Evolutionary conservation across 495 filamentous ascomycete genomes (phyloP), one percentile per base, ranked within the genome.

Genomic region (Penicillium samsonianum): DNA sequence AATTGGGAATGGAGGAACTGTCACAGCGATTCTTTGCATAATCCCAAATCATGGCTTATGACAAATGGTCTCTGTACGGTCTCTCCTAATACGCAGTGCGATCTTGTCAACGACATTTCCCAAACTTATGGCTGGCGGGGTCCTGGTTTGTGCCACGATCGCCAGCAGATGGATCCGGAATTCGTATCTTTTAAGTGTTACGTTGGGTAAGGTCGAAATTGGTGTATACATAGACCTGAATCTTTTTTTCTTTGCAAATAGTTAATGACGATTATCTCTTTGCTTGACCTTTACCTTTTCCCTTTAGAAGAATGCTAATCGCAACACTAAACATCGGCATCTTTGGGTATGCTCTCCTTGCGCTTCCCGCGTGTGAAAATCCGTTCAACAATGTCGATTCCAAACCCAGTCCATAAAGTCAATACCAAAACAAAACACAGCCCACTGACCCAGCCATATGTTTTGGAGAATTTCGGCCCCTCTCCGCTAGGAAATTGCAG

Each of bases 331-430:
- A n/a, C n/a, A n/a, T n/a, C n/a, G n/a, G n/a, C n/a, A n/a, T 25
- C 23, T 4, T 25, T 25, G 4, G 23, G 23, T 25, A 25, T 2
- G 23, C 23, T 25, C 23, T 25, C 23, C 23, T 25, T 25, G 23
- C 23, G 23, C 23, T 25, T 25, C 23, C 23, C 23, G 4, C 23
- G 23, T 25, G 23, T 25, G 2, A 25, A 2, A 25, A 55, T 55
- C 30, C 23, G 46, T 30, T 56, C 33, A 10, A 49, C 33, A 55
- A 52, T 31, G 10, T 35, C 53, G 23, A 56, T 56, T 17, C 53
- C 53, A 49, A 56, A 56, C 4, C 53, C 53, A 26, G 53, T 56
- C 53, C 53, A 56, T 26, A 56, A n/a, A 11, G 31, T 56, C 20
- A 56, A 49, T 7, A 33, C 43, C 23, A 56, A 17, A 26, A 56